These are phyloP conservation scores for Floccularia luteovirens DNA, from an alignment of 768 basidiomycete genomes.

Conservation along the genomic window DNA sequence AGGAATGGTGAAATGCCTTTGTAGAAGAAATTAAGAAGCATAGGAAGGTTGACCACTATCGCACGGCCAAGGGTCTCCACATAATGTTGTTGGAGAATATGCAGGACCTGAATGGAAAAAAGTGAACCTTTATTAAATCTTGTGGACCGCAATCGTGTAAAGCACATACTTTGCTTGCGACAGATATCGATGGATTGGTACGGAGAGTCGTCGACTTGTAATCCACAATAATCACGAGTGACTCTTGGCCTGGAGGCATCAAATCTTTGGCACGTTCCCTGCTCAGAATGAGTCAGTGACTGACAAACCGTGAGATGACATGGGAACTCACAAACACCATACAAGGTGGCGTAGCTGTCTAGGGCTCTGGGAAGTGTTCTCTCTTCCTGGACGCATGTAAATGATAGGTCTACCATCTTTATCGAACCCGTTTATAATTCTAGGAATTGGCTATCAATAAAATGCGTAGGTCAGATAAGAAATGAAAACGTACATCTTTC, in stretches of 20 bases:
- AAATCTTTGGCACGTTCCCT: slow-evolving; percentile 88
- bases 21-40: slow-evolving; percentile 68
- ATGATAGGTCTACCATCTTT: slow-evolving; percentile 80
- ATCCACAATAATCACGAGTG: slow-evolving; percentile 78
- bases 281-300: neutral
- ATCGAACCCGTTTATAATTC: slow-evolving; percentile 82
- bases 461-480: neutral
- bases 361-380: slow-evolving; percentile 74
- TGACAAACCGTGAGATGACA: slow-evolving; percentile 2
- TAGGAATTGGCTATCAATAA: slow-evolving; percentile 15
- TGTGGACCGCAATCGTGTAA: neutral
- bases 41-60: slow-evolving; percentile 75
- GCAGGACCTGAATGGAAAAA: slow-evolving; percentile 39
- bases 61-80: slow-evolving; percentile 84
- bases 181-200: slow-evolving; percentile 78
- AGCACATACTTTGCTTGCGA: slow-evolving; percentile 58
- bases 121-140: neutral
- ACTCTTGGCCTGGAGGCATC: slow-evolving; percentile 81
- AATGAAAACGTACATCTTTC: slow-evolving; percentile 65
- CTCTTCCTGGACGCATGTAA: slow-evolving; percentile 82
- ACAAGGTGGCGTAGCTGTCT: slow-evolving; percentile 82
- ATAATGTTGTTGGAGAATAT: slow-evolving; percentile 84
- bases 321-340: slow-evolving; percentile 67
- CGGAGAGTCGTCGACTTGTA: slow-evolving; percentile 77
- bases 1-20: slow-evolving; percentile 83